Percentiles rank a stretch among this genome's conserved stretches.
phyloP scores from a whole-genome alignment of 129 eudicot genomes.

The Chrysanthemum lavandulifolium region DNA sequence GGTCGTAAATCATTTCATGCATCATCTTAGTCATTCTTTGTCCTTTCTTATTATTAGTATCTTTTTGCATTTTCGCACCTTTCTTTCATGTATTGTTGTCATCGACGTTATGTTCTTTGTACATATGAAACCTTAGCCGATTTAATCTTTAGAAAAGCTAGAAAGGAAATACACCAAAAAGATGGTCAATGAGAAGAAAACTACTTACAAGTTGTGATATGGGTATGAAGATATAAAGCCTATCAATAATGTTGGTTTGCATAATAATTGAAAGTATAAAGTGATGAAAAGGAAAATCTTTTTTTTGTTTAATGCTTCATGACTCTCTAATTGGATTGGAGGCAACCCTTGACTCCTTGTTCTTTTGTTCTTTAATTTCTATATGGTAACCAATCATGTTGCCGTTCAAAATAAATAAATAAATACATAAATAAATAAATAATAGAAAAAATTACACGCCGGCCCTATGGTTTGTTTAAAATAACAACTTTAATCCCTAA shows the following conservation, averaged over 20 bases:
- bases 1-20: slow-evolving; percentile 3
- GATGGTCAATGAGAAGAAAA: slow-evolving; percentile 30
- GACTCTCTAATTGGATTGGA: slow-evolving; percentile 28
- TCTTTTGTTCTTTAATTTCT: slow-evolving; percentile 7
- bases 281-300: slow-evolving; percentile 9
- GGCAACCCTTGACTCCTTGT: slow-evolving; percentile 1
- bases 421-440: too few relatives aligned
- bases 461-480: too few relatives aligned
- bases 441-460: too few relatives aligned
- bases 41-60: neutral
- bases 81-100: slow-evolving; percentile 7
- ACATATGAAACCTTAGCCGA: slow-evolving; percentile 4
- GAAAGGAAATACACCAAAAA: slow-evolving; percentile 21
- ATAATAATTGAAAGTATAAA: slow-evolving; percentile 34
- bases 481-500: too few relatives aligned
- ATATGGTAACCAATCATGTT: slow-evolving; percentile 6
- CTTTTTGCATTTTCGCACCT: neutral
- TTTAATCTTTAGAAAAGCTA: slow-evolving; percentile 25
- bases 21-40: slow-evolving; percentile 10
- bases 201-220: slow-evolving; percentile 31
- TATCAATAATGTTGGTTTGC: slow-evolving; percentile 37
- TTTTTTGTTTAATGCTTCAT: slow-evolving; percentile 24
- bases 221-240: slow-evolving; percentile 37
- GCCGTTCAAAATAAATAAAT: too few relatives aligned
- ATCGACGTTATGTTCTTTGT: slow-evolving; percentile 14